Evolutionary conservation across 345 rosid species (phyloP).

Genomic region (Cochlearia excelsa): DNA sequence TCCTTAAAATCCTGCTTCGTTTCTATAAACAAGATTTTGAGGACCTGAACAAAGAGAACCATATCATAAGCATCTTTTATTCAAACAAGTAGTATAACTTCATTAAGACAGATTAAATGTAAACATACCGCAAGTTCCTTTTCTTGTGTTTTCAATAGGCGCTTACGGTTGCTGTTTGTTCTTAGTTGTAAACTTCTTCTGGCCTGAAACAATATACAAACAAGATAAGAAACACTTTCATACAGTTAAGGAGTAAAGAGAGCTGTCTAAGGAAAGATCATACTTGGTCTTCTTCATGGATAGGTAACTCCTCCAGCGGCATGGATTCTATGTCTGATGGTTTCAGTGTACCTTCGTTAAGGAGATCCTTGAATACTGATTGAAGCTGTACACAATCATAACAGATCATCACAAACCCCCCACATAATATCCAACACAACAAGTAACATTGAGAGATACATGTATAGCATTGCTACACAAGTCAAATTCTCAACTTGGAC

Average conservation of each 20-base stretch:
- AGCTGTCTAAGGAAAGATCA: not conserved
- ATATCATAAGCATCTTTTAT: too few relatives aligned
- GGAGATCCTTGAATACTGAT: not conserved
- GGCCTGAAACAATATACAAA: constrained; percentile 37
- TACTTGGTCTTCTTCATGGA: not conserved
- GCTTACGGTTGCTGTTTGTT: constrained; percentile 45
- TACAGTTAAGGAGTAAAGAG: too few relatives aligned
- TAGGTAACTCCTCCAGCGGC: not conserved
- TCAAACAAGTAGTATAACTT: too few relatives aligned
- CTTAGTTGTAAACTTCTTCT: constrained; percentile 42
- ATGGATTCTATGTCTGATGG: not conserved
- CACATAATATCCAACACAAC: too few relatives aligned
- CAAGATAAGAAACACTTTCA: too few relatives aligned
- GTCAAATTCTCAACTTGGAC: not conserved
- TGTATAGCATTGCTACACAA: too few relatives aligned
- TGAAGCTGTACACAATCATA: not conserved
- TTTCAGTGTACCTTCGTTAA: not conserved
- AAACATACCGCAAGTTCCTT: constrained; percentile 47
- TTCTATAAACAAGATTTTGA: constrained; percentile 55
- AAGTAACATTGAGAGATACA: too few relatives aligned
- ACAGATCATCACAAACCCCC: too few relatives aligned
- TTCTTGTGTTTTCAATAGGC: constrained; percentile 59
- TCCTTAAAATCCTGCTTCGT: constrained; percentile 66
- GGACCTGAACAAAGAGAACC: constrained; percentile 1
- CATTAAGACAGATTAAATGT: too few relatives aligned